A percentile compares a stretch with the other conserved stretches of the same genome.
Conservation (phyloP, 164 flowering plant genomes). For the Magnolia changhungtana region DNA sequence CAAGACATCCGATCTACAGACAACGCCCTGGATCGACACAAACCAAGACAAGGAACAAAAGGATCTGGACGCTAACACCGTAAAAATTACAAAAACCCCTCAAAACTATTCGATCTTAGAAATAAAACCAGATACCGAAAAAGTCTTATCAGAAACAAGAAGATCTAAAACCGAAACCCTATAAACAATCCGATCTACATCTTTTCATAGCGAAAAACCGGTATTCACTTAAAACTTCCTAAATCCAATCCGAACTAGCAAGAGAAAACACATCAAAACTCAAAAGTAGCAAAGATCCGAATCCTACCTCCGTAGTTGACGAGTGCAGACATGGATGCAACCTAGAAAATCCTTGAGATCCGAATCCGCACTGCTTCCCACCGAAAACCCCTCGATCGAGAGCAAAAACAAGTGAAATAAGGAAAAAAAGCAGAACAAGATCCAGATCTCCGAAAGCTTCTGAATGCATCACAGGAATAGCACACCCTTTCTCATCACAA, state of each 20-base stretch:
- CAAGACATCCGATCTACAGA: neutral
- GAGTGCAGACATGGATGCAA: constrained; percentile 33
- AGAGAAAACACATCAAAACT: neutral
- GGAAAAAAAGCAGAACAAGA: neutral
- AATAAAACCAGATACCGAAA: neutral
- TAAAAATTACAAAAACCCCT: neutral
- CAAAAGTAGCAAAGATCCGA: neutral
- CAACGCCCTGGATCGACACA: neutral
- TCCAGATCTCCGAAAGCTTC: neutral
- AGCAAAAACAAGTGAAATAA: constrained; percentile 16
- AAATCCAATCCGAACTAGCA: neutral
- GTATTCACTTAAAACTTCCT: neutral
- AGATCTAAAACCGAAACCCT: neutral
- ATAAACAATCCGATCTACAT: neutral
- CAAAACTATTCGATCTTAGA: no score
- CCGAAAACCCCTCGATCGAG: constrained; percentile 12
- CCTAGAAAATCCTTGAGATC: neutral
- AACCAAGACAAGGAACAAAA: neutral
- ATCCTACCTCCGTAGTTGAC: constrained; percentile 30
- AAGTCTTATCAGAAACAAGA: neutral
- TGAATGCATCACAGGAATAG: constrained; percentile 26
- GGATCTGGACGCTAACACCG: neutral
- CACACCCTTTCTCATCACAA: constrained; percentile 6
- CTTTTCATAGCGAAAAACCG: neutral
- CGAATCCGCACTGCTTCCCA: constrained; percentile 7